Percentiles rank a stretch among this genome's conserved stretches.
phyloP scores from a whole-genome alignment of 2,329 filamentous ascomycete genomes.

The Penicillium sp. region DNA sequence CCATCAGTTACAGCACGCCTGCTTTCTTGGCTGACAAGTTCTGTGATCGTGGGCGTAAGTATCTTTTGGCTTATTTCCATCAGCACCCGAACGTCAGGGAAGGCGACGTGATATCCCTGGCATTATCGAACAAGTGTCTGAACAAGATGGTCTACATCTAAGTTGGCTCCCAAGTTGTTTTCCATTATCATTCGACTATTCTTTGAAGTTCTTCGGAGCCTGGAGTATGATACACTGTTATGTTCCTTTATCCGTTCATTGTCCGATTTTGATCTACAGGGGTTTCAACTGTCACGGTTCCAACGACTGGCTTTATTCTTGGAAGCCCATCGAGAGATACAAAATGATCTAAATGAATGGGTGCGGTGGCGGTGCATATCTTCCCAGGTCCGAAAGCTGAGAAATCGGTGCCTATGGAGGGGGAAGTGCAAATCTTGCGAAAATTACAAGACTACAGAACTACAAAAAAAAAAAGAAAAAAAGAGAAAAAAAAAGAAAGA shows the following conservation, averaged over 20 bases:
- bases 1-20: constrained; percentile 23
- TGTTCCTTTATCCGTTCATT: not conserved
- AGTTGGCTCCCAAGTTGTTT: not conserved
- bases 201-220: not conserved
- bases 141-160: constrained; percentile 10
- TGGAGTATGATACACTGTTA: not conserved
- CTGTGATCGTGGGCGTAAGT: constrained; percentile 23
- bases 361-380: not conserved
- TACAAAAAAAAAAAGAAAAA: too few relatives aligned
- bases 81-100: not conserved
- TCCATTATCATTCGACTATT: not conserved
- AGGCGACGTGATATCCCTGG: not conserved
- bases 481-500: too few relatives aligned
- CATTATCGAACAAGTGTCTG: not conserved
- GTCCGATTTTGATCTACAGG: not conserved
- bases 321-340: too few relatives aligned
- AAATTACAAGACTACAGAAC: too few relatives aligned
- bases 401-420: not conserved
- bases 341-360: not conserved
- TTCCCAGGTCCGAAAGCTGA: not conserved
- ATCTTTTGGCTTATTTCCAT: constrained; percentile 12
- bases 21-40: constrained; percentile 26
- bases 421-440: not conserved
- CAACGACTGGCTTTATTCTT: not conserved
- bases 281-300: not conserved